A percentile compares a stretch with the other conserved stretches of the same genome.
These are phyloP conservation scores for Pezicula neosporulosa DNA, from an alignment of 2,329 filamentous ascomycete species.

Conservation along the genomic window DNA sequence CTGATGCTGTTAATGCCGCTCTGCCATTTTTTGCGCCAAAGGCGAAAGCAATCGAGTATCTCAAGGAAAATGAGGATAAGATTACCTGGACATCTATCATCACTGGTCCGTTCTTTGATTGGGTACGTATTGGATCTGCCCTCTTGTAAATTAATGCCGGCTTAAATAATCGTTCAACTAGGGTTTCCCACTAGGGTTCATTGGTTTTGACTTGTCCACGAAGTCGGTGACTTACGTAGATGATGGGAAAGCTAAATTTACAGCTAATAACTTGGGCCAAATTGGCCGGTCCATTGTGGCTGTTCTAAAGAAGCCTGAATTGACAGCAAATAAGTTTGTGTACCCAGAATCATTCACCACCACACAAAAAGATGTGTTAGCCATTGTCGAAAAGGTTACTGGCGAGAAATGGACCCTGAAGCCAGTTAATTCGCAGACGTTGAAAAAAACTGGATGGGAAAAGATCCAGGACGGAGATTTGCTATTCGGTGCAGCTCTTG, in stretches of 20 bases:
- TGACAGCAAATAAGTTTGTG: constrained; percentile 28
- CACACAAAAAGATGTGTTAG: constrained; percentile 29
- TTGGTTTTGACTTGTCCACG: constrained; percentile 29
- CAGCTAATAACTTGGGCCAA: constrained; percentile 15
- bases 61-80: constrained; percentile 27
- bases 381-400: constrained; percentile 23
- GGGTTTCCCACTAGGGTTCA: constrained; percentile 15
- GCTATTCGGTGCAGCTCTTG: not conserved
- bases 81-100: constrained; percentile 33
- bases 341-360: constrained; percentile 29
- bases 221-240: constrained; percentile 27
- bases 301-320: constrained; percentile 27
- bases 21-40: constrained; percentile 36
- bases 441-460: constrained; percentile 3
- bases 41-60: constrained; percentile 32
- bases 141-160: constrained; percentile 25
- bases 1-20: constrained; percentile 7
- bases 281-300: constrained; percentile 29
- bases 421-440: not conserved
- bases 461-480: constrained; percentile 2
- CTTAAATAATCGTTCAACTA: constrained; percentile 1
- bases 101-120: constrained; percentile 20
- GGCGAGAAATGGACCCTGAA: constrained; percentile 24
- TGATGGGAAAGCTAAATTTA: constrained; percentile 21
- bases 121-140: constrained; percentile 30